Percentiles rank a stretch among this genome's conserved stretches.
These are phyloP conservation scores for Lachnellula cervina DNA, from an alignment of 2,329 filamentous ascomycete genomes.

Conservation along the genomic window DNA sequence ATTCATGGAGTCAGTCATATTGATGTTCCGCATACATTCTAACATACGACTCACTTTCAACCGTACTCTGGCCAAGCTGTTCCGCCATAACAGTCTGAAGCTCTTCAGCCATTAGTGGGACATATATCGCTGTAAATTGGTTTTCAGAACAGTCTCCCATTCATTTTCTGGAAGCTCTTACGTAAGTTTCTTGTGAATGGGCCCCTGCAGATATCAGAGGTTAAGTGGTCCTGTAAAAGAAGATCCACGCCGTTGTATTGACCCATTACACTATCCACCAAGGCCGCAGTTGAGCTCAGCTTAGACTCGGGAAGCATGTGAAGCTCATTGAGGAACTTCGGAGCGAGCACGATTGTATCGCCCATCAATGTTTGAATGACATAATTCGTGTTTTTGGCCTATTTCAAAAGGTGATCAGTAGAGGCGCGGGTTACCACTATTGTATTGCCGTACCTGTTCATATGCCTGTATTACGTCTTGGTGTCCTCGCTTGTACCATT, in stretches of 20 bases:
- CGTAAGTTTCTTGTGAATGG: background rate
- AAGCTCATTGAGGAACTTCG: conserved; percentile 1
- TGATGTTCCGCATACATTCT: background rate
- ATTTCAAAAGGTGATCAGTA: background rate
- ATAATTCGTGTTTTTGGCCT: background rate
- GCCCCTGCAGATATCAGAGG: background rate
- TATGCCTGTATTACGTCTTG: background rate
- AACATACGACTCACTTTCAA: background rate
- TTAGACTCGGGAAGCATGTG: conserved; percentile 1
- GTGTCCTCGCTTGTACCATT: background rate
- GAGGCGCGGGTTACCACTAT: background rate
- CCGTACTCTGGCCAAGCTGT: background rate
- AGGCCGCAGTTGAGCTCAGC: background rate
- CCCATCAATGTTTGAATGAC: background rate
- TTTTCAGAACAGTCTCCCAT: background rate
- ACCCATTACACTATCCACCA: background rate
- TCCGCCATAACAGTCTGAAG: background rate
- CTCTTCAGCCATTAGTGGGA: background rate
- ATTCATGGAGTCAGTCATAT: background rate
- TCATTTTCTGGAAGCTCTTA: background rate
- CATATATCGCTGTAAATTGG: background rate
- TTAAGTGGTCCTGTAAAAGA: background rate
- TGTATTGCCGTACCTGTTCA: background rate
- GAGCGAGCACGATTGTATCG: background rate
- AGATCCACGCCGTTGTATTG: background rate